These are phyloP conservation scores for Ilyonectria sp. DNA, from an alignment of 2,329 filamentous ascomycete genomes.

Conservation along the genomic window DNA sequence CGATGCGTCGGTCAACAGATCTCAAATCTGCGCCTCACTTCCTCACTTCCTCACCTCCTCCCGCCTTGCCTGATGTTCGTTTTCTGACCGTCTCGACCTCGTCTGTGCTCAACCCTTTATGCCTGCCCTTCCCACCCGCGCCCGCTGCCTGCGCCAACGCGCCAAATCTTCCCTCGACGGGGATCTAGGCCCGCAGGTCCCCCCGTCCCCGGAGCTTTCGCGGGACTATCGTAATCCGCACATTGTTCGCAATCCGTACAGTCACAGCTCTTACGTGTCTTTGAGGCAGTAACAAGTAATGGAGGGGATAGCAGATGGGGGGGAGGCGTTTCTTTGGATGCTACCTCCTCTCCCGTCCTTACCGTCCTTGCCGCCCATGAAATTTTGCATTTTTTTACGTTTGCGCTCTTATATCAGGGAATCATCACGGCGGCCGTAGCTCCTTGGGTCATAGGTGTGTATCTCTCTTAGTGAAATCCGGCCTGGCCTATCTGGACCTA, in stretches of 20 bases:
- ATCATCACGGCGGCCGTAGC: constrained; percentile 5
- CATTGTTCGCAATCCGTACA: constrained; percentile 1
- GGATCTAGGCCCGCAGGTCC: background rate
- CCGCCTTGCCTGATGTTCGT: background rate
- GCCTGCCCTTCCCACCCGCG: background rate
- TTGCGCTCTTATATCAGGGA: constrained; percentile 22
- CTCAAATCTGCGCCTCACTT: constrained; percentile 12
- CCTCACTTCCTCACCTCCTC: constrained; percentile 1
- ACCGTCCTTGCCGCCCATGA: constrained; percentile 19
- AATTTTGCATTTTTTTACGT: constrained; percentile 27
- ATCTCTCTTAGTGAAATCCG: constrained; percentile 18
- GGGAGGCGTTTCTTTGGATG: constrained; percentile 10
- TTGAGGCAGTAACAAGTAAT: background rate
- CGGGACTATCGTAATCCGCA: constrained; percentile 20
- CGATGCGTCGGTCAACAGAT: constrained; percentile 33
- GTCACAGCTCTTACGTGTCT: constrained; percentile 31
- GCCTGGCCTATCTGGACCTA: constrained; percentile 23
- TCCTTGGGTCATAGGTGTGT: constrained; percentile 14
- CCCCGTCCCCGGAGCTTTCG: constrained; percentile 3
- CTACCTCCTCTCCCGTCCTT: constrained; percentile 20
- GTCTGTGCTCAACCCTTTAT: background rate
- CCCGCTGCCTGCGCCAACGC: background rate
- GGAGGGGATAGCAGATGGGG: background rate
- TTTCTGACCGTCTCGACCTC: background rate
- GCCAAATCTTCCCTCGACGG: background rate